Percentiles rank a stretch among this genome's conserved stretches.
Conservation (phyloP, 176 grass and related monocot genomes). For the Elaeis guineensis region DNA sequence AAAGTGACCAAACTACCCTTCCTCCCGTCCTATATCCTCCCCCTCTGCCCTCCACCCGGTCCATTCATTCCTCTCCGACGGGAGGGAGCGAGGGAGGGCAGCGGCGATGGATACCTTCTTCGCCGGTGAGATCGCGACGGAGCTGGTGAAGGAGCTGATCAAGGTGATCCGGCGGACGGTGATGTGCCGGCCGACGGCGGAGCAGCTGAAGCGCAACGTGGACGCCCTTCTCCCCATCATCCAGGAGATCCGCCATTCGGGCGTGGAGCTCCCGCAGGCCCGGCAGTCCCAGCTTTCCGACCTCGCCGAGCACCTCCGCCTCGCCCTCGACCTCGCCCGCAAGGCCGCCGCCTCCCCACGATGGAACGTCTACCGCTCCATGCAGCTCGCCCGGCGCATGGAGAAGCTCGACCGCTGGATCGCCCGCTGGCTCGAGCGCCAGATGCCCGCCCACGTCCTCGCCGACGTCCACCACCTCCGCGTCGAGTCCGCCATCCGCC, state of each 20-base stretch:
- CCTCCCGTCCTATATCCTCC: too few relatives aligned
- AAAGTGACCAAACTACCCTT: too few relatives aligned
- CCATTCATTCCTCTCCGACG: too few relatives aligned
- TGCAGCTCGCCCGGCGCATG: slow-evolving; percentile 75
- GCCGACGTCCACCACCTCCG: slow-evolving; percentile 55
- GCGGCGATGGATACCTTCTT: slow-evolving; percentile 28
- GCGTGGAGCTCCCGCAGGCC: slow-evolving; percentile 33
- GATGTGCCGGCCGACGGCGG: slow-evolving; percentile 59
- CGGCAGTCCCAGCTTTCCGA: slow-evolving; percentile 44
- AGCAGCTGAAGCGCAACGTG: slow-evolving; percentile 73
- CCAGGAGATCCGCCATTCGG: slow-evolving; percentile 34
- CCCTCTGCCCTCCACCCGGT: too few relatives aligned
- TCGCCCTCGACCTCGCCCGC: slow-evolving; percentile 76
- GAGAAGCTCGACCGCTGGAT: slow-evolving; percentile 72
- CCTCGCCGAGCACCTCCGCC: slow-evolving; percentile 48
- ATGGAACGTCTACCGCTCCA: slow-evolving; percentile 93
- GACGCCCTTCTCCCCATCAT: slow-evolving; percentile 80
- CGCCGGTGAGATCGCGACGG: slow-evolving; percentile 41
- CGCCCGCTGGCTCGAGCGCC: slow-evolving; percentile 58
- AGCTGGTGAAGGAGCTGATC: slow-evolving; percentile 56
- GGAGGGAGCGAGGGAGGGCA: not conserved
- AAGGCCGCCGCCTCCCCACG: slow-evolving; percentile 48
- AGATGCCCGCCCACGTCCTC: slow-evolving; percentile 65
- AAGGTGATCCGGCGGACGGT: slow-evolving; percentile 47
- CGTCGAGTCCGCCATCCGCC: slow-evolving; percentile 51